Evolutionary conservation across 2,329 filamentous ascomycete genomes (phyloP), one percentile per base, ranked within the genome.

Genomic region (Talaromyces sp.): DNA sequence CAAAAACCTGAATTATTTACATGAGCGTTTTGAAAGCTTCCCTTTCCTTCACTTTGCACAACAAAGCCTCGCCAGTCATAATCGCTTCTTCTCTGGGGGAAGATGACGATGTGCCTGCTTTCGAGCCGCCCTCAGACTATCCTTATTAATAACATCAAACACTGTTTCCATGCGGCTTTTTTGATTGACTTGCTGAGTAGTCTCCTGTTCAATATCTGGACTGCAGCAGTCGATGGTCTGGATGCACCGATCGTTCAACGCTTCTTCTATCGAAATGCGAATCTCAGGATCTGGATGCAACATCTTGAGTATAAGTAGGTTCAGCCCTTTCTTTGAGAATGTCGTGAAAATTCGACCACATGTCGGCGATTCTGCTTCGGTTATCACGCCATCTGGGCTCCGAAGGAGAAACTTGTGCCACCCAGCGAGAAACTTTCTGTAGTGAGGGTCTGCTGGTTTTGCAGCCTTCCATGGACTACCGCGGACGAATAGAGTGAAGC

Each of bases 171-270:
- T 71, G 51, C 78, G 77, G n/a, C 78, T 74, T 5, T 82, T 81
- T 60, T 89, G 85, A 33, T 87, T 13, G 22, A 28, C 10, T 25
- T 21, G 9, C 6, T 52, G 48, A 25, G 48, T 19, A 25, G 33
- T 6, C 3, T 52, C 35, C 9, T 37, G 48, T 19, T 52, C 78
- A 82, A 65, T 56, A 35, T 92, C 89, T 4, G 85, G 74, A 65
- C 89, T 86, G 70, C 90, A 95, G 74, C 90, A 94, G 65, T 92
- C 88, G 40, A 91, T 83, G 54, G 80, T 82, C 75, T 84, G 87
- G 66, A 94, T 77, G 81, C 85, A 91, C n/a, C 86, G 79, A 65
- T 89, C 84, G 61, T 81, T 84, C 56, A 91, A 75, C 1, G 89
- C 84, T 1, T 89, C 83, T 6, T 80, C 74, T 53, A 94, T 89